phyloP scores from a whole-genome alignment of 768 basidiomycete species.

The Hypholoma fasciculare region DNA sequence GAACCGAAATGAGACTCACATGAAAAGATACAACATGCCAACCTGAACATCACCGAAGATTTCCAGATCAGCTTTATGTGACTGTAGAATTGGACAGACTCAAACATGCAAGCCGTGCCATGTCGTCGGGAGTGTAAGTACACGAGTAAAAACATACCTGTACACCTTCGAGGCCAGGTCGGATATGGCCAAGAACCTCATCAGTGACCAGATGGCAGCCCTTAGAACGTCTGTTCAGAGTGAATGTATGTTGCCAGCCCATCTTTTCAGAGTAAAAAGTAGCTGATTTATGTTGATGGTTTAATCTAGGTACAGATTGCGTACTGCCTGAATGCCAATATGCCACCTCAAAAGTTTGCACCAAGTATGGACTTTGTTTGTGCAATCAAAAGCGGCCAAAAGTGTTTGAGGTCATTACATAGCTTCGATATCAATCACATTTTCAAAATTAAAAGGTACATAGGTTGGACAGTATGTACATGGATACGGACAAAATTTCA shows the following conservation, averaged over 20 bases:
- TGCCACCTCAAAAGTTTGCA: no score
- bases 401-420: no score
- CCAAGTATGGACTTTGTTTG: no score
- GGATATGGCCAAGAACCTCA: slow-evolving; percentile 66
- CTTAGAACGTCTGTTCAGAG: slow-evolving; percentile 49
- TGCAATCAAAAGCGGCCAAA: no score
- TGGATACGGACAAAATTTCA: no score
- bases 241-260: slow-evolving; percentile 92
- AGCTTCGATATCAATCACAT: no score
- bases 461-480: no score
- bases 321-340: no score
- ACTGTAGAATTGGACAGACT: no score
- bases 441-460: no score
- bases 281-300: neutral
- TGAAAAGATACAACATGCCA: slow-evolving; percentile 89
- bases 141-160: slow-evolving; percentile 41
- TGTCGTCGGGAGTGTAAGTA: neutral
- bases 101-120: no score
- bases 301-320: no score
- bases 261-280: slow-evolving; percentile 35
- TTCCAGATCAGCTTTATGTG: neutral
- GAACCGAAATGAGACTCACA: slow-evolving; percentile 45
- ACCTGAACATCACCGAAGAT: slow-evolving; percentile 40
- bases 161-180: slow-evolving; percentile 65
- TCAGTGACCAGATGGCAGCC: slow-evolving; percentile 87